Conservation (phyloP, 371 early-diverging fungal genomes). For the Mortierella sp. region DNA sequence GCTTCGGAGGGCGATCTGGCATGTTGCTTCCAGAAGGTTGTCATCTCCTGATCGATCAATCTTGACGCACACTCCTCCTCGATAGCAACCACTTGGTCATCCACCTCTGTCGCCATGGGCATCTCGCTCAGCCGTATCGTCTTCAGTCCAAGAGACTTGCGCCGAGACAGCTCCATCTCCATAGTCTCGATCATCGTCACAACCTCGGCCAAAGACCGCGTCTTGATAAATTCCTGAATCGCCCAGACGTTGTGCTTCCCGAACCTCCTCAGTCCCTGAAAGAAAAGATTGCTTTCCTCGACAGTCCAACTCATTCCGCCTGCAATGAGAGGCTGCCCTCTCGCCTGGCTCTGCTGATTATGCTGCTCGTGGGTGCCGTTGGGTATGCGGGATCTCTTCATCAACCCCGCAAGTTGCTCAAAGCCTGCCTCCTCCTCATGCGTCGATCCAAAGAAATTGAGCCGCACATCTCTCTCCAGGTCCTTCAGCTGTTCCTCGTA, state of each 20-base stretch:
- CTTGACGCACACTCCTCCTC: conserved; percentile 32
- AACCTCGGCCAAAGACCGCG: conserved; percentile 46
- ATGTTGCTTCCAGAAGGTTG: conserved; percentile 12
- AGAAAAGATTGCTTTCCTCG: conserved; percentile 42
- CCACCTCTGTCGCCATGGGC: conserved; percentile 53
- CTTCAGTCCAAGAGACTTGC: conserved; percentile 15
- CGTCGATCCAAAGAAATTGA: conserved; percentile 29
- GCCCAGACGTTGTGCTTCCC: conserved; percentile 58
- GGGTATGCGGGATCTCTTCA: not conserved
- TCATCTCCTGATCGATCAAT: conserved; percentile 21
- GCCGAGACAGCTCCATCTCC: conserved; percentile 41
- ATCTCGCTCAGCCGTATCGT: conserved; percentile 22
- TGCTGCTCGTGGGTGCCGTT: not conserved
- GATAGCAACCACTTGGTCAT: conserved; percentile 18
- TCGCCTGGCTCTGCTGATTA: not conserved
- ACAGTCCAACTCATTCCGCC: conserved; percentile 48
- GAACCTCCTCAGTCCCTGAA: conserved; percentile 44
- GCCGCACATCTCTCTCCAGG: conserved; percentile 15
- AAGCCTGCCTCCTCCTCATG: not conserved
- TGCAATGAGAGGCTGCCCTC: conserved; percentile 25
- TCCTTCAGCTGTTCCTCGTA: conserved; percentile 19
- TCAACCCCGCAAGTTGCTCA: not conserved
- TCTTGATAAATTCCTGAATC: conserved; percentile 38
- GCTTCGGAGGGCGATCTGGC: not conserved
- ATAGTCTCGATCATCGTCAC: conserved; percentile 48